Conservation (phyloP, 2,329 filamentous ascomycete species). For the Colletotrichum sp. region DNA sequence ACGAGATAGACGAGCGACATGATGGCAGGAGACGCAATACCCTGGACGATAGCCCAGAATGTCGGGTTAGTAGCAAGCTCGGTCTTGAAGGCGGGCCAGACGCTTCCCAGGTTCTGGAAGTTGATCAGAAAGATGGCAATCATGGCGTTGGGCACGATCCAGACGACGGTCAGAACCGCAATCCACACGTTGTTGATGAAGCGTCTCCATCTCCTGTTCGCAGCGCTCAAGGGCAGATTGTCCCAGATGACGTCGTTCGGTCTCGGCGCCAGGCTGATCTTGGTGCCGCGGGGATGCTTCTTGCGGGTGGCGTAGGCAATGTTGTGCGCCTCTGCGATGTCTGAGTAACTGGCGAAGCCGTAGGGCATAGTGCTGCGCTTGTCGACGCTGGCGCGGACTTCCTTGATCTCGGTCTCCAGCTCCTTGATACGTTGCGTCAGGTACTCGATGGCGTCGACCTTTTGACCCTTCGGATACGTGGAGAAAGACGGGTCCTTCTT, state of each 20-base stretch:
- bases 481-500: slow-evolving; percentile 76
- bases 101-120: slow-evolving; percentile 75
- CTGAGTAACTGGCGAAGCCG: slow-evolving; percentile 92
- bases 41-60: slow-evolving; percentile 88
- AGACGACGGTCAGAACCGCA: slow-evolving; percentile 77
- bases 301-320: slow-evolving; percentile 83
- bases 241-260: slow-evolving; percentile 97
- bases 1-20: slow-evolving; percentile 88
- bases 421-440: slow-evolving; percentile 83
- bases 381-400: slow-evolving; percentile 82
- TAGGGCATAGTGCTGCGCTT: slow-evolving; percentile 88
- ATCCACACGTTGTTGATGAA: slow-evolving; percentile 88
- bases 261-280: slow-evolving; percentile 78
- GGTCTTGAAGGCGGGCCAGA: slow-evolving; percentile 78
- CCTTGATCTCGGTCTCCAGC: slow-evolving; percentile 83
- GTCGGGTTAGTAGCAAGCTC: slow-evolving; percentile 66
- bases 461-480: slow-evolving; percentile 70
- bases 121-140: slow-evolving; percentile 95
- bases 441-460: slow-evolving; percentile 94
- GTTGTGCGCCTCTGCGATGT: slow-evolving; percentile 84
- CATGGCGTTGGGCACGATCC: slow-evolving; percentile 90
- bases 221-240: slow-evolving; percentile 78
- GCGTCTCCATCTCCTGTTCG: slow-evolving; percentile 72
- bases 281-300: slow-evolving; percentile 81
- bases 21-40: slow-evolving; percentile 86